Conservation (phyloP, 164 flowering plant species). For the Protea cynaroides region DNA sequence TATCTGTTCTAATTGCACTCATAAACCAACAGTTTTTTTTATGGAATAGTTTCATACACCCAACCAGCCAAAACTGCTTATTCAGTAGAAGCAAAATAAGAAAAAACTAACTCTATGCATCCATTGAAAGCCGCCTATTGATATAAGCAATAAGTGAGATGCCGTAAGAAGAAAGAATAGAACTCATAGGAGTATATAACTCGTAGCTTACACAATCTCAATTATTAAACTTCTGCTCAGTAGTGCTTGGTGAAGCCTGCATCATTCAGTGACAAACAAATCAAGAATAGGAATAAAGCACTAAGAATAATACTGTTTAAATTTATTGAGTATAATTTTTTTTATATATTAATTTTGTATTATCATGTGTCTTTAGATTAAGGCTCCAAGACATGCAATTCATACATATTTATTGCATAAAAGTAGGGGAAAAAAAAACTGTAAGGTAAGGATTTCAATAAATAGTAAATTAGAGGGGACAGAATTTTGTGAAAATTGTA, state of each 20-base stretch:
- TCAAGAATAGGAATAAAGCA: too few relatives aligned
- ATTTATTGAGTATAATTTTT: background rate
- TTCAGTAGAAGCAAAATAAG: constrained; percentile 15
- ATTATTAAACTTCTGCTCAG: constrained; percentile 63
- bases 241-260: constrained; percentile 30
- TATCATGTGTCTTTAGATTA: too few relatives aligned
- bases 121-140: constrained; percentile 9
- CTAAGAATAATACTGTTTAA: too few relatives aligned
- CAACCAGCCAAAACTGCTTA: constrained; percentile 35
- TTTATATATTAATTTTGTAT: too few relatives aligned
- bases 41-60: constrained; percentile 13
- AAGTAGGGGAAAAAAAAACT: too few relatives aligned
- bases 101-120: constrained; percentile 39
- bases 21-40: constrained; percentile 12
- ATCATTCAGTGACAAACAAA: too few relatives aligned
- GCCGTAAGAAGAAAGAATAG: constrained; percentile 9
- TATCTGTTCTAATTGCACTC: constrained; percentile 19
- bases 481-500: too few relatives aligned
- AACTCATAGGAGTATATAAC: constrained; percentile 8
- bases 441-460: too few relatives aligned
- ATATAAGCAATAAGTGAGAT: constrained; percentile 1
- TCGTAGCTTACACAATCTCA: constrained; percentile 17
- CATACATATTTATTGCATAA: too few relatives aligned
- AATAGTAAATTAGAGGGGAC: too few relatives aligned
- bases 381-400: too few relatives aligned